These are phyloP conservation scores for Trichosporon asahii DNA, from an alignment of 1,284 basidiomycete species.

Conservation along the genomic window DNA sequence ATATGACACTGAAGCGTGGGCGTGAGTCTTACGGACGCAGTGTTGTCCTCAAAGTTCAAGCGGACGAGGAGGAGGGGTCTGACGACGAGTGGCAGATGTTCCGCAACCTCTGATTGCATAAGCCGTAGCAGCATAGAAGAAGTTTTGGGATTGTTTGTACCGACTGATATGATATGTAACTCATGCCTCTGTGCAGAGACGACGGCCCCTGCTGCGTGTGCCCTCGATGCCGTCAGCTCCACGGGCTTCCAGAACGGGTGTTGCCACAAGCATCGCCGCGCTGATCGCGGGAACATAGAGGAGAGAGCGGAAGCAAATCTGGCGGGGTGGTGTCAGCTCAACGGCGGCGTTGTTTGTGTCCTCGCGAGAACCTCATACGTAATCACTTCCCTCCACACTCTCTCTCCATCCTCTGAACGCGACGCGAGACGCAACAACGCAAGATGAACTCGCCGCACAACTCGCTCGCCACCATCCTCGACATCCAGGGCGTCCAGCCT, in stretches of 20 bases:
- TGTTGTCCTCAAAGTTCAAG: neutral
- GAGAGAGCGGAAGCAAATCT: neutral
- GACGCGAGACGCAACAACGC: neutral
- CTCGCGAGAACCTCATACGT: neutral
- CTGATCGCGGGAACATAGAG: neutral
- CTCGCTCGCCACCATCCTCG: constrained; percentile 14
- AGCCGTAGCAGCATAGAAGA: neutral
- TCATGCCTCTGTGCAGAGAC: neutral
- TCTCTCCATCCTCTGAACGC: neutral
- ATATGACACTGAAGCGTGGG: neutral
- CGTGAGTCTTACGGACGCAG: neutral
- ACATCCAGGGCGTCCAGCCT: neutral
- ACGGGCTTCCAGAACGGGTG: neutral
- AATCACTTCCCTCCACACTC: constrained; percentile 13
- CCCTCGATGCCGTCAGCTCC: neutral
- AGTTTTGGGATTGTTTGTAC: neutral
- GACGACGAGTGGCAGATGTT: constrained; percentile 3
- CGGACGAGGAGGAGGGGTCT: neutral
- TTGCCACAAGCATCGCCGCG: neutral
- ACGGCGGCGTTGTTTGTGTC: constrained; percentile 1
- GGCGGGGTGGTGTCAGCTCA: neutral
- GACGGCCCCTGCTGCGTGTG: neutral
- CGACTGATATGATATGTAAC: neutral
- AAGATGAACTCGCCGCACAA: constrained; percentile 17
- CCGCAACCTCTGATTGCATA: neutral